Base-by-base conservation (phyloP, 495 filamentous ascomycete genomes). In the Talaromyces trachyspermus region DNA sequence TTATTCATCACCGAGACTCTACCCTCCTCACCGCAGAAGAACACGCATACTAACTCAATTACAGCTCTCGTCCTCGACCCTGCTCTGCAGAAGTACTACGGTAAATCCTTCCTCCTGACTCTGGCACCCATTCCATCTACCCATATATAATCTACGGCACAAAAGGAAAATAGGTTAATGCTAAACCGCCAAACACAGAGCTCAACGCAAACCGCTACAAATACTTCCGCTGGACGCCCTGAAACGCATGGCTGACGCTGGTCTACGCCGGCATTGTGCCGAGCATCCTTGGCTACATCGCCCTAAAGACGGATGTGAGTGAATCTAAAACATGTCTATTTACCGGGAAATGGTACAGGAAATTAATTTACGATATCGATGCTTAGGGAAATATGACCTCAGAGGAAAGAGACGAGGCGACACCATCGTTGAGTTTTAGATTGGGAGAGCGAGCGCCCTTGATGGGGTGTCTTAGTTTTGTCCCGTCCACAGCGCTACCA, bases 171-270 rank as follows among this genome's bases (percentile, higher is more conserved):
- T 26, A n/a, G 4, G 20, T 15, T 1, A 22, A 2, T 20, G 54
- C 62, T 61, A 49, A 67, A 52, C 17, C 19, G 26, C 32, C 22
- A 18, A 5, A 18, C 7, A 58, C 58, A 98, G 92, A 85, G 60
- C 85, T 96, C 80, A 78, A 74, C 55, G 63, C 71, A 54, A 89
- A 94, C 72, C 86, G 92, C 41, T 84, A 89, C 79, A 90, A 86
- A 69, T 95, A 89, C 79, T 98, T 96, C 78, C 79, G 87, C 57
- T 97, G 86, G 86, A 96, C 83, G 11, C 75, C 79, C 19, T 75
- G 86, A 53, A 92, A 89, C 36, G 88, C 86, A 19, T 79, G 79
- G 73, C 52, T 95, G 51, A 84, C 80, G 3, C 78, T 95, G 56
- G 60, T 81, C 25, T 95, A 88, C 66, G 74, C 83, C 47, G 66